These are phyloP conservation scores for Candolleomyces eurysporus DNA, from an alignment of 768 basidiomycete genomes.

Conservation along the genomic window DNA sequence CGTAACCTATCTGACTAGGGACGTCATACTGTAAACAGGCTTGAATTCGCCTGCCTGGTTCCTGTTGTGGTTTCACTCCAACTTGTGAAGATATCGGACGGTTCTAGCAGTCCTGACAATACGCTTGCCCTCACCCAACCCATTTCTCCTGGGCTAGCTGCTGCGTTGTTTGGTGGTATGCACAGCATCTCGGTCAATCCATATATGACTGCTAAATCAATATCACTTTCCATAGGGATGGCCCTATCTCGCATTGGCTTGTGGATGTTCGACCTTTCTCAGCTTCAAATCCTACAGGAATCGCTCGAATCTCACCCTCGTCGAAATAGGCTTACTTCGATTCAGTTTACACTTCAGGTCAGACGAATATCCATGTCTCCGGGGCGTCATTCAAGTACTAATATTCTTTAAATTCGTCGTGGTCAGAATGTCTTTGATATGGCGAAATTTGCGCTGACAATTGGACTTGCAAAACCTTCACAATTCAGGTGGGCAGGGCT, in stretches of 20 bases:
- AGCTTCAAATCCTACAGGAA: constrained; percentile 47
- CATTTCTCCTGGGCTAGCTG: constrained; percentile 26
- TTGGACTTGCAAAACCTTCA: constrained; percentile 7
- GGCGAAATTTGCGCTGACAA: constrained; percentile 6
- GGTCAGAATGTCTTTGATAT: constrained; percentile 7
- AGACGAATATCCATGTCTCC: neutral
- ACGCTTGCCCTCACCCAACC: neutral
- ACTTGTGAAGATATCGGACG: constrained; percentile 14
- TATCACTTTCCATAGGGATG: constrained; percentile 21
- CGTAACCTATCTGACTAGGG: neutral
- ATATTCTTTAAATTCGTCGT: neutral
- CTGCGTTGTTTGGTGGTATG: constrained; percentile 42
- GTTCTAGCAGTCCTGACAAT: neutral
- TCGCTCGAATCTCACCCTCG: constrained; percentile 42
- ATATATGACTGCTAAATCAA: neutral
- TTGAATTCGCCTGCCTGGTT: constrained; percentile 40
- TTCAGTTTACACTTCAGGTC: constrained; percentile 36
- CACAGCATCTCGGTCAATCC: neutral
- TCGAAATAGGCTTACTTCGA: constrained; percentile 38
- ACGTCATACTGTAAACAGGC: constrained; percentile 35
- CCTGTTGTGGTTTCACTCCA: constrained; percentile 45
- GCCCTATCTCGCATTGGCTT: constrained; percentile 45
- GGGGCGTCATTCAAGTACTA: neutral
- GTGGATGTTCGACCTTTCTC: constrained; percentile 53
- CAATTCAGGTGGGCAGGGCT: constrained; percentile 10